These are phyloP conservation scores for Cardamine resedifolia DNA, from an alignment of 345 rosid genomes.

Conservation along the genomic window DNA sequence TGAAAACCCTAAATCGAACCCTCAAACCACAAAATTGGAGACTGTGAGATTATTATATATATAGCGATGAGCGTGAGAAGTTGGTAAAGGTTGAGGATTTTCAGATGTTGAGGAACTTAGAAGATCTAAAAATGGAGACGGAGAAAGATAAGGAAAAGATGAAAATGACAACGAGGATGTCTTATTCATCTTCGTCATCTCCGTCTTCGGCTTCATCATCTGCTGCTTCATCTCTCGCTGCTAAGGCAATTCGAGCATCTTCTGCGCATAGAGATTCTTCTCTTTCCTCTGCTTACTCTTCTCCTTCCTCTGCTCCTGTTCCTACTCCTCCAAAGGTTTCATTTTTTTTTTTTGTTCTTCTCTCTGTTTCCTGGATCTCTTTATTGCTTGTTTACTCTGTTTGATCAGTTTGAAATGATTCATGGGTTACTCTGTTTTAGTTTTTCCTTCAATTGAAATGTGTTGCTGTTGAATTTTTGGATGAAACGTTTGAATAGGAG, in stretches of 20 bases:
- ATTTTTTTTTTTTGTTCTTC: not conserved
- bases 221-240: conserved; percentile 52
- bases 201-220: conserved; percentile 46
- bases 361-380: not conserved
- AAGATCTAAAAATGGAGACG: conserved; percentile 27
- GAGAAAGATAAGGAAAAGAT: conserved; percentile 14
- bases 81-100: not conserved
- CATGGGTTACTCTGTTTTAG: conserved; percentile 12
- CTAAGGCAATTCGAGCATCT: conserved; percentile 86
- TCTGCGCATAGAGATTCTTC: conserved; percentile 73
- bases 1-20: conserved; percentile 33
- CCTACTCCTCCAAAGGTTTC: conserved; percentile 35
- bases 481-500: conserved; percentile 40
- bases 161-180: conserved; percentile 12
- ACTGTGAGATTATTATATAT: not conserved
- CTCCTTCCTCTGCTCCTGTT: conserved; percentile 42
- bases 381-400: not conserved
- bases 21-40: not conserved
- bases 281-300: conserved; percentile 64
- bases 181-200: conserved; percentile 14
- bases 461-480: not conserved
- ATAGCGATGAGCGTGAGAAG: not conserved
- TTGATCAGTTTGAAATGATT: not conserved
- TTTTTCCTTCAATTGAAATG: conserved; percentile 14
- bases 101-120: conserved; percentile 14